These are phyloP conservation scores for Benincasa hispida DNA, from an alignment of 306 rosid genomes.

Conservation along the genomic window DNA sequence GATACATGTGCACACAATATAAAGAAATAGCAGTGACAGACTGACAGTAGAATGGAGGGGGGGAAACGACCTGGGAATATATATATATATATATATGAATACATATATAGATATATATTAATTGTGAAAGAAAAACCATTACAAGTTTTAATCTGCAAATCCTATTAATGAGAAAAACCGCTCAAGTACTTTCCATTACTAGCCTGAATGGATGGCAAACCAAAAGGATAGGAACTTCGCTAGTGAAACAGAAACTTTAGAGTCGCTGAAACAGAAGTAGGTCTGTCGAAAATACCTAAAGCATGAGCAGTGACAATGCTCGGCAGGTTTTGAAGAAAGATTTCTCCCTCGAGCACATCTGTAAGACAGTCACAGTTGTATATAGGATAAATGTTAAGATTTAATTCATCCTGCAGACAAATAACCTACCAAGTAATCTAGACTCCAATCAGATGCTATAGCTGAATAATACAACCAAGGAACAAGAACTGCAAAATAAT, in stretches of 20 bases:
- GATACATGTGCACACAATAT: neutral
- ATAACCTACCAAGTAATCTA: neutral
- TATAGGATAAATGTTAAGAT: neutral
- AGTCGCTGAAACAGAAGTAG: neutral
- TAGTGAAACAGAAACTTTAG: neutral
- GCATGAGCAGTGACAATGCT: conserved; percentile 89
- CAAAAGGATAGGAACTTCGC: neutral
- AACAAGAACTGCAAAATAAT: neutral
- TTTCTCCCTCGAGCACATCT: conserved; percentile 90
- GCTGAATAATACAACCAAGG: neutral
- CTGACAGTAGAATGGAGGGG: no score
- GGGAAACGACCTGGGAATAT: neutral
- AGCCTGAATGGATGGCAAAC: neutral
- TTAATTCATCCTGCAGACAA: neutral
- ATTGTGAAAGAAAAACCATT: neutral
- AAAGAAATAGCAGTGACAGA: neutral
- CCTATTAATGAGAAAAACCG: neutral
- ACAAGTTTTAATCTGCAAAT: neutral
- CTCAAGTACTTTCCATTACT: neutral
- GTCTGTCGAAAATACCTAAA: conserved; percentile 37
- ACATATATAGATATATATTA: neutral
- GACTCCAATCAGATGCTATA: neutral
- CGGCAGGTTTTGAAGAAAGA: conserved; percentile 94
- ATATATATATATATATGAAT: neutral
- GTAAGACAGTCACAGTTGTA: neutral